Evolutionary conservation across 257 asterid genomes (phyloP).

Genomic region (Coffea canephora): DNA sequence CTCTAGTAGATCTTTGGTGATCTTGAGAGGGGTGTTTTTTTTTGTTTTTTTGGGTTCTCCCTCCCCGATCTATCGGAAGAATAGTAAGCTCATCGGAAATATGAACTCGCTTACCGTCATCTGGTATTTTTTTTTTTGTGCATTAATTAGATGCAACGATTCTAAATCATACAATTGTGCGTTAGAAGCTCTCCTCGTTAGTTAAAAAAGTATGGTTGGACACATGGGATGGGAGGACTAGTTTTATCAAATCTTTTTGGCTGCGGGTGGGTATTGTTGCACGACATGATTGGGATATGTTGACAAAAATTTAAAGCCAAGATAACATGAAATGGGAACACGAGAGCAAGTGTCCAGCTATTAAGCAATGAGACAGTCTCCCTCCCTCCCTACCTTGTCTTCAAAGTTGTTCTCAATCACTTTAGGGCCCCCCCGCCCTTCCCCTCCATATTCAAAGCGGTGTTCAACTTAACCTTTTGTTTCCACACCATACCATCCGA

Average conservation of each 20-base stretch:
- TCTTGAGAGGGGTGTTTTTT: no score
- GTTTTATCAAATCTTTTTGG: neutral
- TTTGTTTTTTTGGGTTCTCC: no score
- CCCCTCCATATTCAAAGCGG: neutral
- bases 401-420: constrained; percentile 34
- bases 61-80: no score
- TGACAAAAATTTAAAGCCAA: constrained; percentile 37
- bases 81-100: no score
- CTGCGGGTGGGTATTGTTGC: constrained; percentile 9
- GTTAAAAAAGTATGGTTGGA: neutral
- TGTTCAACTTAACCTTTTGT: constrained; percentile 19
- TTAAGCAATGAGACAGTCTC: neutral
- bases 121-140: no score
- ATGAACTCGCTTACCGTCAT: no score
- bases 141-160: no score
- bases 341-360: constrained; percentile 30
- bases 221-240: neutral
- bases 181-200: neutral
- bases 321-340: constrained; percentile 14
- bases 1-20: neutral
- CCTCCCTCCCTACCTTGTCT: constrained; percentile 26
- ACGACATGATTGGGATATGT: constrained; percentile 23
- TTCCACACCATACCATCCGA: neutral
- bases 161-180: no score
- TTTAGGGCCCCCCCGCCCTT: constrained; percentile 18